Evolutionary conservation across 1,284 basidiomycete species (phyloP).

Genomic region (Tylopilus orsonianus): DNA sequence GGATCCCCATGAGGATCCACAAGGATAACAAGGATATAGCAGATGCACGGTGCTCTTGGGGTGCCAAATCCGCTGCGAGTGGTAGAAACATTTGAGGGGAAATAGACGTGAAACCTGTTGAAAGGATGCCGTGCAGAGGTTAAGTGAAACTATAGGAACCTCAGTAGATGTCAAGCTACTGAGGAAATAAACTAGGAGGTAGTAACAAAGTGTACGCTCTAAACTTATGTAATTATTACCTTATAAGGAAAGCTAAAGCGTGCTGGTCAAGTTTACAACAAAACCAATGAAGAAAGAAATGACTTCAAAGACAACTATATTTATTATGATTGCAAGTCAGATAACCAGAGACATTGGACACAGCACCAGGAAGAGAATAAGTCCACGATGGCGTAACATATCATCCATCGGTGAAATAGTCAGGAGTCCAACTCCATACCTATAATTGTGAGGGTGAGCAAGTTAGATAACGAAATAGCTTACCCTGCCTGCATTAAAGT

Average conservation of each 20-base stretch:
- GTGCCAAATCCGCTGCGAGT: conserved; percentile 63
- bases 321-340: conserved; percentile 51
- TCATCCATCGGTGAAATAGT: conserved; percentile 64
- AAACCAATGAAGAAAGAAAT: conserved; percentile 60
- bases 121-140: too few species aligned
- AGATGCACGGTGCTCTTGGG: conserved; percentile 55
- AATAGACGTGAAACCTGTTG: conserved; percentile 50
- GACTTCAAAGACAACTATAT: conserved; percentile 49
- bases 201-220: too few species aligned
- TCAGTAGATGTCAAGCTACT: too few species aligned
- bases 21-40: conserved; percentile 64
- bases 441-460: conserved; percentile 18
- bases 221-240: too few species aligned
- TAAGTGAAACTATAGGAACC: too few species aligned
- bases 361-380: conserved; percentile 49
- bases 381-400: conserved; percentile 53
- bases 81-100: conserved; percentile 57
- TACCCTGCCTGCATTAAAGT: conserved; percentile 49
- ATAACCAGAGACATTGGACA: conserved; percentile 50
- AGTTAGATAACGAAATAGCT: not conserved
- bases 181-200: too few species aligned
- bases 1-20: conserved; percentile 64
- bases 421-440: conserved; percentile 56
- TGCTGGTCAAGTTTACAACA: too few species aligned
- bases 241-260: too few species aligned